Conservation (phyloP, 257 asterid genomes). For the Dorcoceras hygrometricum region DNA sequence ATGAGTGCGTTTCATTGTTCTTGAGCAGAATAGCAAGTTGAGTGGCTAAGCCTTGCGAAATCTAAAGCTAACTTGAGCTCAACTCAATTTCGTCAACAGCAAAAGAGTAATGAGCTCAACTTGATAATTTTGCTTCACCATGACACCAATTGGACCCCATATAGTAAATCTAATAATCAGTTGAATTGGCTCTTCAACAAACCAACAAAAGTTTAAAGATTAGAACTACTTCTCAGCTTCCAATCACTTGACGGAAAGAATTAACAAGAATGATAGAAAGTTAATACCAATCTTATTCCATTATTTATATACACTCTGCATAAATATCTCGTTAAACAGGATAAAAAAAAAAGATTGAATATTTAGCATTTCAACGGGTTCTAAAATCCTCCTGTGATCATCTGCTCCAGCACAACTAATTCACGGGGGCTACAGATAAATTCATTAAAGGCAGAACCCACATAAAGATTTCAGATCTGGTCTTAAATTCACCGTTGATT, state of each 20-base stretch:
- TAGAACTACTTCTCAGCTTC: slow-evolving; percentile 6
- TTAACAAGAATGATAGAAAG: slow-evolving; percentile 20
- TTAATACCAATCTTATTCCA: slow-evolving; percentile 13
- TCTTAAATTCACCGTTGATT: slow-evolving; percentile 14
- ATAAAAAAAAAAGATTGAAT: background rate
- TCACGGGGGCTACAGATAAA: background rate
- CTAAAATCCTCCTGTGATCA: background rate
- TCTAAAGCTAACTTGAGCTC: background rate
- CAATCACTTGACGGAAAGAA: background rate
- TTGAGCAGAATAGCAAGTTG: background rate
- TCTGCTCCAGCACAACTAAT: background rate
- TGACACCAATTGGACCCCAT: background rate
- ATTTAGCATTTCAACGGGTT: background rate
- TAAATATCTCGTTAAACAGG: background rate
- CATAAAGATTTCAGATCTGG: slow-evolving; percentile 4
- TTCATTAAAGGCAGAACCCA: slow-evolving; percentile 10
- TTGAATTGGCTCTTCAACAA: slow-evolving; percentile 8
- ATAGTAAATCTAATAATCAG: background rate
- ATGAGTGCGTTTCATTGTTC: background rate
- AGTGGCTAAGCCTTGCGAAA: background rate
- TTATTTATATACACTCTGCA: background rate
- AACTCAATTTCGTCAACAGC: background rate
- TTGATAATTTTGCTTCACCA: no score
- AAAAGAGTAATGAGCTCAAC: background rate
- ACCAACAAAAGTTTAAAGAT: slow-evolving; percentile 20